A percentile compares a stretch with the other conserved stretches of the same genome.
These are phyloP conservation scores for Talaromyces sp. DNA, from an alignment of 2,329 filamentous ascomycete species.

Conservation along the genomic window DNA sequence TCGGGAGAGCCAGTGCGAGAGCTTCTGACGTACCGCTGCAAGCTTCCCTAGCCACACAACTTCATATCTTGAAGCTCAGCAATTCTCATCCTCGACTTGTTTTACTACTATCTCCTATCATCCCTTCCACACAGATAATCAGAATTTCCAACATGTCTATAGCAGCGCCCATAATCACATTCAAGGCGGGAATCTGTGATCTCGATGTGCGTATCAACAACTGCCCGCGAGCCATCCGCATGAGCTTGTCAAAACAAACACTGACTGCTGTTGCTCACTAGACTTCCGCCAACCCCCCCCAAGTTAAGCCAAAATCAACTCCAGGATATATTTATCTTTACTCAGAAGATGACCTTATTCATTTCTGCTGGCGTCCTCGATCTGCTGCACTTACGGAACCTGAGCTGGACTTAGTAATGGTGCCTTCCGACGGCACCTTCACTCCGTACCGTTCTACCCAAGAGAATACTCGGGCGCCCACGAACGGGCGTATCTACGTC, in stretches of 20 bases:
- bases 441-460: constrained; percentile 67
- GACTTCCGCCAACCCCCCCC: constrained; percentile 59
- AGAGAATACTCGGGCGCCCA: constrained; percentile 59
- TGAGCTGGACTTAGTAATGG: constrained; percentile 87
- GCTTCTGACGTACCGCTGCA: constrained; percentile 19
- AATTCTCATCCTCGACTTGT: constrained; percentile 7
- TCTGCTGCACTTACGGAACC: constrained; percentile 65
- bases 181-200: constrained; percentile 91
- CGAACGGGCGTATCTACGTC: constrained; percentile 84
- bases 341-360: constrained; percentile 86
- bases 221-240: constrained; percentile 4
- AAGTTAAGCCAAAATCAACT: constrained; percentile 67
- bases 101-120: constrained; percentile 16
- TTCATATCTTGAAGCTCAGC: background rate
- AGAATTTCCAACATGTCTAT: constrained; percentile 64
- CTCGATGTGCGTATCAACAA: constrained; percentile 63
- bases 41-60: constrained; percentile 3
- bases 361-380: constrained; percentile 95
- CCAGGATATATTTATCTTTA: constrained; percentile 91
- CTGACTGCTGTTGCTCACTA: constrained; percentile 25
- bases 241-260: constrained; percentile 13
- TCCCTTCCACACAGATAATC: background rate
- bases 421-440: constrained; percentile 85
- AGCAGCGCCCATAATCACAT: constrained; percentile 77
- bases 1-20: constrained; percentile 27